phyloP scores from a whole-genome alignment of 2,329 filamentous ascomycete genomes.

The Diaporthe batatas region DNA sequence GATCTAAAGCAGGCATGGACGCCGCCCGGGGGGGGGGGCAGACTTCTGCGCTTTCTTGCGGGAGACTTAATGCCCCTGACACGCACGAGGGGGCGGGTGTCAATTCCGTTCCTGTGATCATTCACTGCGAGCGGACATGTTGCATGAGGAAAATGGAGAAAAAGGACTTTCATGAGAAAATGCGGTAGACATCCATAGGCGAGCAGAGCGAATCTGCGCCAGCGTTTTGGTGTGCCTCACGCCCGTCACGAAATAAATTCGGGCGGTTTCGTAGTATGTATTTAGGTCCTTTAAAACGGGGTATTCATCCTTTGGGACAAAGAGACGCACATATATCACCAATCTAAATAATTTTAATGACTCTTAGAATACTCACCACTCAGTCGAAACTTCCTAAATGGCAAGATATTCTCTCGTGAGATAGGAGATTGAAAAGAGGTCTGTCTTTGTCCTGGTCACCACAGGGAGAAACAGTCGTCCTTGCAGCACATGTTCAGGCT shows the following conservation, averaged over 20 bases:
- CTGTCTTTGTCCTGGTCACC: too few relatives aligned
- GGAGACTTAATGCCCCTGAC: neutral
- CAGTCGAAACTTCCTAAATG: rapidly evolving
- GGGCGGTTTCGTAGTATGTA: slow-evolving; percentile 22
- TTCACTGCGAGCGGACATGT: neutral
- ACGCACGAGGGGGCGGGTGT: neutral
- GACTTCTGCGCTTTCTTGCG: neutral
- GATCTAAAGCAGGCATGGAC: slow-evolving; percentile 37
- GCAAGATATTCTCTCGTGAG: rapidly evolving
- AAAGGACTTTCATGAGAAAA: neutral
- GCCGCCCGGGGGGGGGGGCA: too few relatives aligned
- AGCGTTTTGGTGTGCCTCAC: neutral
- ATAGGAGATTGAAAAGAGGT: neutral
- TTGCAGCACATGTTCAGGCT: neutral
- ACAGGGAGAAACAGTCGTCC: too few relatives aligned
- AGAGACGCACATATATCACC: slow-evolving; percentile 9
- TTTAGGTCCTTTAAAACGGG: neutral
- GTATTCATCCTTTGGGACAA: neutral
- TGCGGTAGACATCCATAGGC: neutral
- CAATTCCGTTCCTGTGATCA: neutral
- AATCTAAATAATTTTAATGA: slow-evolving; percentile 30
- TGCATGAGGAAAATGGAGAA: neutral
- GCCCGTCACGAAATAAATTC: neutral
- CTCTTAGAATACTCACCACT: neutral
- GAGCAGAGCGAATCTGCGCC: slow-evolving; percentile 1